Base-by-base conservation (phyloP, 441 rosid species). In the Daphne laureola region DNA sequence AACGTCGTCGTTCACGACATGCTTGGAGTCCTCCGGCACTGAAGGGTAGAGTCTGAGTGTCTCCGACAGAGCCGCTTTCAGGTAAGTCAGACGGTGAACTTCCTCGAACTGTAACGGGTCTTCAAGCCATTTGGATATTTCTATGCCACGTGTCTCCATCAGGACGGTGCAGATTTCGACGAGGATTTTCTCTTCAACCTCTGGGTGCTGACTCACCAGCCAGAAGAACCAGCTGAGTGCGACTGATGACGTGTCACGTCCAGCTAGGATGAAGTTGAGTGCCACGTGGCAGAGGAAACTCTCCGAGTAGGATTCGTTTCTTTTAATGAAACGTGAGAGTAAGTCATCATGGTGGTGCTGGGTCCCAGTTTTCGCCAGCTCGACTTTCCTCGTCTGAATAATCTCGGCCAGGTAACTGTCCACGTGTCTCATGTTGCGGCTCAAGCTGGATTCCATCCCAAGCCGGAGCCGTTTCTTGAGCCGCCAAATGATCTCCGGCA, bases 221-320 rank as follows among this genome's bases (percentile, higher is more conserved):
- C 81, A 88, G 58, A 92, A 92, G 77, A 92, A 92, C 96, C 98
- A 92, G 58, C 96, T 78, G 57, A 92, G 14, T 0, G 95, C 98
- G 0, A 81, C 90, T 0, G 97, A 87, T 40, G 97, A 86, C 14
- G 94, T 90, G 78, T 90, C 93, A 0, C 95, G 82, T 62, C 97
- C 95, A 54, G 95, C 97, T 54, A 90, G 71, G 75, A 90, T 87
- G 47, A 90, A 90, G 48, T 90, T 90, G 6, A 90, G 54, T 1
- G 87, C 87, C 70, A 87, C 90, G 61, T 79, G 79, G 65, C 74
- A 81, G 14, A 87, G 86, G 72, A 84, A 84, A 4, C 67, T 62
- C 49, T 83, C 83, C 0, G 94, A 71, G 67, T 90, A 81, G 17
- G 96, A 75, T 44, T 84, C 91, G 17, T 77, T 90, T 52, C 79